Evolutionary conservation across 2,329 filamentous ascomycete species (phyloP), one percentile per base, ranked within the genome.

Genomic region (Ceratocystis cubensis): DNA sequence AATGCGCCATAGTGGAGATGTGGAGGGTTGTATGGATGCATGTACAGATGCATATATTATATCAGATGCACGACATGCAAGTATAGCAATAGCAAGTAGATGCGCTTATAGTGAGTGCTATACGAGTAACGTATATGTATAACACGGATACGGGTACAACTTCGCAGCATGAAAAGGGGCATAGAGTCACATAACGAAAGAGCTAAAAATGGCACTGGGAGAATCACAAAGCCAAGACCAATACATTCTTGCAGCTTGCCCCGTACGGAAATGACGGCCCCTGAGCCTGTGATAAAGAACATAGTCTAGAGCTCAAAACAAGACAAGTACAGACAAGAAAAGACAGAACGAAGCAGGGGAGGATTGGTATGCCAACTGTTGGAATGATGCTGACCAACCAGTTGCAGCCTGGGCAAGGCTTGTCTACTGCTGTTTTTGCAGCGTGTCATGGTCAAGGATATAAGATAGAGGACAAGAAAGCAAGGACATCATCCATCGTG

Each of bases 211-310:
- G 37, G 37, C 7, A 7, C 5, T 59, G 4, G 22, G 37, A 57
- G 22, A 25, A 33, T 30, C 56, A 2, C 15, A 59, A 59, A 20
- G 56, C 28, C 56, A 59, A 37, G 56, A 33, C 56, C 28, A 33
- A 17, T n/a, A 7, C 30, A 5, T 59, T 37, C 17, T 17, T 37
- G 56, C 33, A 59, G 17, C 33, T 59, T 33, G 17, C 28, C 33
- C 30, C 13, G 17, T 28, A 37, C 28, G 56, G 56, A 59, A 59
- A 59, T 59, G 28, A 59, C 56, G 56, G 56, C 56, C 56, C 56
- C 56, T 59, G 56, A 59, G n/a, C 56, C 56, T 41, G 25, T 30
- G 7, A 57, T n/a, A 4, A 57, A 20, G 13, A 25, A 25, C 25
- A 15, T 25, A 53, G 20, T 25, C 46, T 50, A 50, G 15, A 53